These are phyloP conservation scores for Globisporangium nagaii DNA, from an alignment of 352 stramenopile species.

Conservation along the genomic window DNA sequence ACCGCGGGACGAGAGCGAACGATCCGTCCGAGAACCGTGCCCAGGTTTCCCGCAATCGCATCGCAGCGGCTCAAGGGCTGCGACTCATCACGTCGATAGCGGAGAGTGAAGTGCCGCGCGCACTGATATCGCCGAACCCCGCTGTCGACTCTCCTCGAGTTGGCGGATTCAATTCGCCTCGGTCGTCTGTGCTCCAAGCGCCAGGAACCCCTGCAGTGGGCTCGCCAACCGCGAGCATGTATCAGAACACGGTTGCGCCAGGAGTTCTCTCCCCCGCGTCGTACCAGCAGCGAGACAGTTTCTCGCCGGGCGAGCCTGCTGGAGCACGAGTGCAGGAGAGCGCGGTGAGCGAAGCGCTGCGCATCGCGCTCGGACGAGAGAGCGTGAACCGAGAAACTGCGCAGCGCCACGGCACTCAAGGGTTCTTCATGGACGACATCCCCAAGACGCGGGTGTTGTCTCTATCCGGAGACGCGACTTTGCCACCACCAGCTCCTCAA, in stretches of 20 bases:
- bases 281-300: constrained; percentile 77
- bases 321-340: constrained; percentile 29
- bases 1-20: constrained; percentile 46
- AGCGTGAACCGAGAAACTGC: constrained; percentile 55
- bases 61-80: constrained; percentile 57
- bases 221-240: constrained; percentile 47
- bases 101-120: constrained; percentile 74
- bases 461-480: constrained; percentile 15
- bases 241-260: constrained; percentile 31
- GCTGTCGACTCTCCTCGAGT: constrained; percentile 78
- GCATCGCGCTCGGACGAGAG: constrained; percentile 70
- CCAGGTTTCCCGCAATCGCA: constrained; percentile 24
- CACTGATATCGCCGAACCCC: constrained; percentile 81
- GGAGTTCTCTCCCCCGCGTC: constrained; percentile 70
- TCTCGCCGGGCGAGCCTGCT: constrained; percentile 19
- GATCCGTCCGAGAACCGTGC: constrained; percentile 12
- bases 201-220: constrained; percentile 62
- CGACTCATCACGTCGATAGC: constrained; percentile 77
- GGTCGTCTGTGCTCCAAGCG: constrained; percentile 60
- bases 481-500: not conserved
- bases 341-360: constrained; percentile 47
- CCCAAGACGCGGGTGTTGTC: constrained; percentile 27
- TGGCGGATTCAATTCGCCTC: constrained; percentile 71
- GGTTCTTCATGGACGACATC: constrained; percentile 24
- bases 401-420: constrained; percentile 20